These are phyloP conservation scores for Taxawa tesnikishii DNA, from an alignment of 2,329 filamentous ascomycete genomes.

Conservation along the genomic window DNA sequence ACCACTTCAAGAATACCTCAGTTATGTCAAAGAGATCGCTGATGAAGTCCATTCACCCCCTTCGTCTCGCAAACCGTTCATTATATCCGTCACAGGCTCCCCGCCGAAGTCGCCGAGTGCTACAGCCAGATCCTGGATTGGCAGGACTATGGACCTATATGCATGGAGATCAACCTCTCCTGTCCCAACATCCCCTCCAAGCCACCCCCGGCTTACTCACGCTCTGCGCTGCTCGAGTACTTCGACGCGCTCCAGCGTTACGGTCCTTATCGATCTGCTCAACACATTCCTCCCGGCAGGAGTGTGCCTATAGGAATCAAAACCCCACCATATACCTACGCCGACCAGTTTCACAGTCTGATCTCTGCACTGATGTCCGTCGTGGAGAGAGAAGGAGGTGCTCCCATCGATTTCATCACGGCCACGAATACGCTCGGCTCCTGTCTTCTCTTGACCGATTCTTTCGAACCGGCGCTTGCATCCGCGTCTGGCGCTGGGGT, in stretches of 20 bases:
- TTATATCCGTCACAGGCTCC: slow-evolving; percentile 59
- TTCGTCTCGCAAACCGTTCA: slow-evolving; percentile 49
- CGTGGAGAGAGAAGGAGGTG: slow-evolving; percentile 12
- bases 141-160: slow-evolving; percentile 36
- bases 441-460: slow-evolving; percentile 42
- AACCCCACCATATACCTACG: slow-evolving; percentile 63
- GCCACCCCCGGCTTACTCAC: slow-evolving; percentile 60
- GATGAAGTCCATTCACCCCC: slow-evolving; percentile 37
- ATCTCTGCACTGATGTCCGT: slow-evolving; percentile 35
- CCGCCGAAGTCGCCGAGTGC: slow-evolving; percentile 44
- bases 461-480: slow-evolving; percentile 26
- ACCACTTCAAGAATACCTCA: slow-evolving; percentile 46
- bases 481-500: slow-evolving; percentile 45
- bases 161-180: slow-evolving; percentile 66
- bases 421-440: slow-evolving; percentile 64
- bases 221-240: slow-evolving; percentile 40
- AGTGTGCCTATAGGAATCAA: slow-evolving; percentile 52
- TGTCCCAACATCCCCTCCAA: slow-evolving; percentile 62
- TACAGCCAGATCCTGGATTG: slow-evolving; percentile 36
- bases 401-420: slow-evolving; percentile 55
- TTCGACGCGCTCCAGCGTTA: slow-evolving; percentile 37
- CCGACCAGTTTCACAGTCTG: slow-evolving; percentile 50
- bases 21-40: slow-evolving; percentile 29
- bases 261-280: no score
- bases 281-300: slow-evolving; percentile 5